Evolutionary conservation across 164 flowering plant genomes (phyloP), one percentile per base, ranked within the genome.

Genomic region (Pachysandra terminalis): DNA sequence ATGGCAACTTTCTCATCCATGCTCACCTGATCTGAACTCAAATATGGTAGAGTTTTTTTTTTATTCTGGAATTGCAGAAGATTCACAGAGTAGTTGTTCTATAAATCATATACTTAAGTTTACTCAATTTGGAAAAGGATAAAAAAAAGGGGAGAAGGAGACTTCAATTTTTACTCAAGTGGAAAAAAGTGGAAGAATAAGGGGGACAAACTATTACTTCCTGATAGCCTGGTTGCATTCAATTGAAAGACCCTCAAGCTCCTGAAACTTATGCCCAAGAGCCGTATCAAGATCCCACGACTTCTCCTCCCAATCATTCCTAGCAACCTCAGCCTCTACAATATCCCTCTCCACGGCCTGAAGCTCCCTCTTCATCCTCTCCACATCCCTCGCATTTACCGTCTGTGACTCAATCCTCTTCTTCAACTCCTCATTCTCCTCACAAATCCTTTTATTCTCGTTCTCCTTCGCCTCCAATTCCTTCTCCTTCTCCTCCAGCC

Each of bases 331-430:
- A 0, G 89, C 79, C 52, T 93, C 99, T 40, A 67, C 82, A 66
- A 82, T 84, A 65, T 95, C 97, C 63, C 92, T 85, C 83, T 89
- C 99, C 69, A 90, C 83, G 10, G 88, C 91, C 81, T 79, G 87
- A 74, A 96, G 66, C 75, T 96, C 98, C 78, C 86, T 85, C 82
- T 80, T 89, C 97, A 90, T 96, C 87, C 96, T 87, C 79, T 96
- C 99, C 35, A 75, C 95, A 68, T 90, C 99, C 73, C 98, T 79
- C n/a, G 81, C 66, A 72, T 87, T 90, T 56, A 91, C 72, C 24
- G 73, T 79, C 83, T 96, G 99, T 41, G 73, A 74, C 69, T 90
- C 90, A 40, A 87, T 77, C 71, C 58, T 79, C 81, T 71, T 87
- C 86, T 70, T 85, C 78, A 96, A 69, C 80, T 84, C 97, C 79